Conservation (phyloP, 225 moss, liverwort and hornwort species). For the Neckera pumila region DNA sequence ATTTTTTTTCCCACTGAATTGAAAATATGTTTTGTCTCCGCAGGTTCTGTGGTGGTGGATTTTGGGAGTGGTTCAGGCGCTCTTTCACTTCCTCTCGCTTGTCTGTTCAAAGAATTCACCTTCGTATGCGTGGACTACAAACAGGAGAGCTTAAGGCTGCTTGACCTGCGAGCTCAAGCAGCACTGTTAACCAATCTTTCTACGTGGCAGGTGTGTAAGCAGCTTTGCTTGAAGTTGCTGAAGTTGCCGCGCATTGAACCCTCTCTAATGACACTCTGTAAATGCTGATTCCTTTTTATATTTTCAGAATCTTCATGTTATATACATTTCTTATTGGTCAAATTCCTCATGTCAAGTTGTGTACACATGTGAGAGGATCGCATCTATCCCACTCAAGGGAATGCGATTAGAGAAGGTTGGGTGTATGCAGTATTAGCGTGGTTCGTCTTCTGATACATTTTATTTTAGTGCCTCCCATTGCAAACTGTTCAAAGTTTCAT, state of each 20-base stretch:
- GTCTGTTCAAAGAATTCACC: conserved; percentile 35
- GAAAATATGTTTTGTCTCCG: background rate
- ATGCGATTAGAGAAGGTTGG: background rate
- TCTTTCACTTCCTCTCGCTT: conserved; percentile 82
- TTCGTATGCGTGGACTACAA: conserved; percentile 85
- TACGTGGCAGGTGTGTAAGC: conserved; percentile 45
- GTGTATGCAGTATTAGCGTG: background rate
- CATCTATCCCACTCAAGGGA: background rate
- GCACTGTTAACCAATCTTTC: conserved; percentile 32
- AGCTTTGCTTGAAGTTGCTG: background rate
- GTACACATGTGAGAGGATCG: background rate
- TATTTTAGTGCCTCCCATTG: background rate
- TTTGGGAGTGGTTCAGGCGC: conserved; percentile 95
- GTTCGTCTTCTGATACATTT: background rate
- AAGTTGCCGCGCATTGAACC: background rate
- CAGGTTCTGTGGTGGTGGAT: conserved; percentile 75
- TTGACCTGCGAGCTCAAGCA: conserved; percentile 39
- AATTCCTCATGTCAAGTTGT: background rate
- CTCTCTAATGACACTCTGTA: background rate
- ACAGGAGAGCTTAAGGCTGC: conserved; percentile 43
- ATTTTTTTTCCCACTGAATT: background rate
- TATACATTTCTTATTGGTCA: background rate
- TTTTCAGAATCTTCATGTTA: background rate
- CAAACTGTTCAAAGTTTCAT: background rate
- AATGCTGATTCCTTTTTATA: background rate